Base-by-base conservation (phyloP, 768 basidiomycete species). In the Suillus occidentalis region DNA sequence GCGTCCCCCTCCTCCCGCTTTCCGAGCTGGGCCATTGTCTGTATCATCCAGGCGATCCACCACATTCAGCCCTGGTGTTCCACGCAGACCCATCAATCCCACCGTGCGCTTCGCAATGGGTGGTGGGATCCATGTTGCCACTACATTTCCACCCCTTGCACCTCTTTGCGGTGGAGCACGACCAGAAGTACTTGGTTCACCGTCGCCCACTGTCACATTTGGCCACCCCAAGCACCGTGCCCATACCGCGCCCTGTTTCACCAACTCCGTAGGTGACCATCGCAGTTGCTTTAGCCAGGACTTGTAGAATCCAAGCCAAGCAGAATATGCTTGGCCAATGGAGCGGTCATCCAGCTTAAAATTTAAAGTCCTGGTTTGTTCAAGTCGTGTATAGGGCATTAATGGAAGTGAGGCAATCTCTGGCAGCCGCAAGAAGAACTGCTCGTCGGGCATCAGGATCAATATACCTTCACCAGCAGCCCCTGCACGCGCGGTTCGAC, bases 401-500 rank as follows among this genome's bases (percentile, higher is more conserved):
- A 89, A 74, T 2, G 78, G 79, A 40, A 87, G 75, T 4, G 73
- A 67, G 22, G 68, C 66, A 69, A 87, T 80, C 2, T 76, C 80
- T 7, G 75, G 75, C 10, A 70, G 72, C 20, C 65, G 66, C 8
- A 88, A 73, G 78, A 89, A 89, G 56, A 73, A 76, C 25, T 73
- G 63, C 67, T 90, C 89, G 40, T 75, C 77, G 7, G 80, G 80
- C 45, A 83, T 80, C 59, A 89, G 81, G 47, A 90, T 75, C 52
- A 90, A 69, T 61, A 87, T 78, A 3, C 88, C 87, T 45, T 79
- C 81, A 0, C 91, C 89, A 6, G 82, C 78, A 55, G 85, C 78
- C 6, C 90, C 91, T 0, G 91, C 91, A 52, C 91, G 85, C 13
- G 90, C 91, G 20, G 90, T 92, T 56, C 90, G 85, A 16, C 91